Evolutionary conservation across 208 protist genomes (phyloP).

Genomic region (Acanthamoeba culbertsoni): DNA sequence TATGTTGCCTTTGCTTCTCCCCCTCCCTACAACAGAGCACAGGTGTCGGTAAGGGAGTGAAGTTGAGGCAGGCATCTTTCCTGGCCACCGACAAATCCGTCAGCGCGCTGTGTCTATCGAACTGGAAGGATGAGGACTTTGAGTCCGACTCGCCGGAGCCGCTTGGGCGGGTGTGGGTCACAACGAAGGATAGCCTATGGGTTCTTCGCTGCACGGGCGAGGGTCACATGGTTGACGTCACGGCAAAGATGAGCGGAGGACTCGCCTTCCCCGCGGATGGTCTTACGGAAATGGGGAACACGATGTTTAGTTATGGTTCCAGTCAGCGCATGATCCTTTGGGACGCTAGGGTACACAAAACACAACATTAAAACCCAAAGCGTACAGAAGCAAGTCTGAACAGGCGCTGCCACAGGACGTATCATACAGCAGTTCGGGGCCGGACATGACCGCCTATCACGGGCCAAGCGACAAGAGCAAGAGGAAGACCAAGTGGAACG

Average conservation of each 20-base stretch:
- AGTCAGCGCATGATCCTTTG: background rate
- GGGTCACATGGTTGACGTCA: background rate
- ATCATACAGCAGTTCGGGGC: background rate
- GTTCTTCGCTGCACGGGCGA: background rate
- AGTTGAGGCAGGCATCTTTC: background rate
- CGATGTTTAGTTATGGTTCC: constrained; percentile 1
- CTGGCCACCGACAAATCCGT: background rate
- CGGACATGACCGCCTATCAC: background rate
- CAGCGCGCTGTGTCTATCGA: background rate
- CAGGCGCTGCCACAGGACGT: no score
- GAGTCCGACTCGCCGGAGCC: background rate
- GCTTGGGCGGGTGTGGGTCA: background rate
- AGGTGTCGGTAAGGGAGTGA: background rate
- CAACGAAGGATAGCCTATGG: constrained; percentile 14
- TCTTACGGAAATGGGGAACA: background rate
- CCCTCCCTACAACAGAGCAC: background rate
- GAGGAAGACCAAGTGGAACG: constrained; percentile 43
- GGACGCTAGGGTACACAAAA: background rate
- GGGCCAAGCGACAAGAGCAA: background rate
- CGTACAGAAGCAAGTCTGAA: no score
- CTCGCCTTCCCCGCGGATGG: constrained; percentile 21
- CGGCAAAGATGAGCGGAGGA: constrained; percentile 16
- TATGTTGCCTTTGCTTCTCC: background rate
- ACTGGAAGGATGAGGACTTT: background rate
- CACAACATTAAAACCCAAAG: no score